A percentile compares a stretch with the other conserved stretches of the same genome.
Conservation (phyloP, 2,329 filamentous ascomycete species). For the Epichloe typhina region DNA sequence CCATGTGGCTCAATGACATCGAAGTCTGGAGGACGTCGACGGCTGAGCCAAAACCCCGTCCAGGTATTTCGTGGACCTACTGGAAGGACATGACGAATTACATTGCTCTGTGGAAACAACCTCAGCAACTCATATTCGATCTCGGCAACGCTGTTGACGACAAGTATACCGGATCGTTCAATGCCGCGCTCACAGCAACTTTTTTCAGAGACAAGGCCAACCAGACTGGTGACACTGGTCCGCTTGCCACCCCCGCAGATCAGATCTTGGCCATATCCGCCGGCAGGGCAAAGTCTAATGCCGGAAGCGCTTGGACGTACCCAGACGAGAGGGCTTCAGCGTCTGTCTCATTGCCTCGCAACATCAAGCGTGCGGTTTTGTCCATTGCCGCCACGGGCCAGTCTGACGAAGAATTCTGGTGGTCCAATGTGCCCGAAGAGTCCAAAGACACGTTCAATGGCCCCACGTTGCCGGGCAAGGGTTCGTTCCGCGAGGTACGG, state of each 20-base stretch:
- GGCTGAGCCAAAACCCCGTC: conserved; percentile 53
- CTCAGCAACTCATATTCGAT: conserved; percentile 69
- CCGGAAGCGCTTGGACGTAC: conserved; percentile 53
- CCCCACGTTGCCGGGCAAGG: conserved; percentile 49
- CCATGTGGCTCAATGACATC: conserved; percentile 63
- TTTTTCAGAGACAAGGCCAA: conserved; percentile 36
- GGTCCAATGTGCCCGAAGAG: conserved; percentile 58
- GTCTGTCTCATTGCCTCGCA: conserved; percentile 48
- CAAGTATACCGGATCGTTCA: conserved; percentile 59
- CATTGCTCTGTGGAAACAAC: conserved; percentile 50
- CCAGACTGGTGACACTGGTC: background rate
- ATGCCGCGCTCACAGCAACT: conserved; percentile 60
- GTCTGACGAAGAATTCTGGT: conserved; percentile 72
- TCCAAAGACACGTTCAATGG: conserved; percentile 45
- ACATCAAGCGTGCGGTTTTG: conserved; percentile 56
- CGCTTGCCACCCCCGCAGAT: conserved; percentile 35
- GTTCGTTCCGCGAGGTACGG: conserved; percentile 68
- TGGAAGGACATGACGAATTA: conserved; percentile 68
- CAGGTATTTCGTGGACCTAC: conserved; percentile 64
- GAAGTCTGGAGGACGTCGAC: conserved; percentile 80
- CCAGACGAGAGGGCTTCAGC: conserved; percentile 49
- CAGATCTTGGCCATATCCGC: conserved; percentile 55
- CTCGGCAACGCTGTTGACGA: conserved; percentile 58
- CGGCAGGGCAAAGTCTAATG: conserved; percentile 24
- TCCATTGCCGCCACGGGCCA: conserved; percentile 70